A percentile compares a stretch with the other conserved stretches of the same genome.
Evolutionary conservation across 2,329 filamentous ascomycete species (phyloP).

Genomic region (Emericellopsis atlantica): DNA sequence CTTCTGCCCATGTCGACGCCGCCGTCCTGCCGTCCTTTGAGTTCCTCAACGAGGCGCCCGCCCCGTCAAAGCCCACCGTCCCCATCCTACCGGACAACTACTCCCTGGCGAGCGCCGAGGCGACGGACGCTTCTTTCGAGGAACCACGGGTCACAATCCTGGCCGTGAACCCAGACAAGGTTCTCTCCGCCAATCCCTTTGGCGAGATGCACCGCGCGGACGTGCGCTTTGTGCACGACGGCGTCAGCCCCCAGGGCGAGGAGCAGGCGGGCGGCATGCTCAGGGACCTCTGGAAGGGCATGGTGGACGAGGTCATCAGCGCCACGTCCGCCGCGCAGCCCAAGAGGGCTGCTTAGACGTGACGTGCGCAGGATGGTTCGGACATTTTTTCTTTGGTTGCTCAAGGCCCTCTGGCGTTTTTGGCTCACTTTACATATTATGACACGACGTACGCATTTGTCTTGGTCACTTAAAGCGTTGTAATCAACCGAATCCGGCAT

Average conservation of each 20-base stretch:
- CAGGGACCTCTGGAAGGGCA: conserved; percentile 40
- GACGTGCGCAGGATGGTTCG: too few species aligned
- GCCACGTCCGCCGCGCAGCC: too few species aligned
- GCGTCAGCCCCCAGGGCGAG: conserved; percentile 13
- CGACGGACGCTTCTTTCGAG: conserved; percentile 24
- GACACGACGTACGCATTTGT: not conserved
- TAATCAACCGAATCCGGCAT: not conserved
- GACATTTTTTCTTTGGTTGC: too few species aligned
- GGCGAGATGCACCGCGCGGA: conserved; percentile 43
- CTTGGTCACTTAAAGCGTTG: not conserved
- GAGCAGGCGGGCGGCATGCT: conserved; percentile 31
- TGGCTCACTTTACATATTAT: too few species aligned
- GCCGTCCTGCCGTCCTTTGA: conserved; percentile 37
- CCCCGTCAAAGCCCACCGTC: conserved; percentile 33
- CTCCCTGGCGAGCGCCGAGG: conserved; percentile 6
- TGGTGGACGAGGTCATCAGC: conserved; percentile 35
- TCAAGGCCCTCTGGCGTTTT: too few species aligned
- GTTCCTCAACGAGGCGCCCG: conserved; percentile 12
- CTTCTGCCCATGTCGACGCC: conserved; percentile 33
- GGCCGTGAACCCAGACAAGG: conserved; percentile 40
- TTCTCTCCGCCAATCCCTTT: conserved; percentile 35
- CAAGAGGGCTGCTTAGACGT: too few species aligned
- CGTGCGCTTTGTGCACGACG: conserved; percentile 36
- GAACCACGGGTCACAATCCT: conserved; percentile 39
- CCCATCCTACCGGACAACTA: conserved; percentile 51